Evolutionary conservation across 306 rosid species (phyloP), one percentile per base, ranked within the genome.

Genomic region (Heteromeles arbutifolia): DNA sequence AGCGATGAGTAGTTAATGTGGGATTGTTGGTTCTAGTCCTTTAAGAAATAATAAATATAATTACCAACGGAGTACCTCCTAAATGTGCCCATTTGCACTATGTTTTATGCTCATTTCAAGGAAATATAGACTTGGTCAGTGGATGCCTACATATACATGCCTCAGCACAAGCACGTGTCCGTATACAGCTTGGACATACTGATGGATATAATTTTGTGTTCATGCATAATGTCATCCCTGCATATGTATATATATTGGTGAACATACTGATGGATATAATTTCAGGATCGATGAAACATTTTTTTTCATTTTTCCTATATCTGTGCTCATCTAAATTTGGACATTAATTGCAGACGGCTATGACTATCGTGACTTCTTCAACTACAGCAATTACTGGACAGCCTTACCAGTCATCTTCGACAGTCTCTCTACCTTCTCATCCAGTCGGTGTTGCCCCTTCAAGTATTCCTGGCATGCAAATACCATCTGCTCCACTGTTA

Each of bases 261-360:
- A 19, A 28, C 59, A 4, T 69, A 29, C 18, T 5, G 28, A 70
- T 13, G 54, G 32, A 61, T 61, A 61, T 61, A 32, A 71, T 29
- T 34, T 54, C 25, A 32, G 24, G 14, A n/a, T 12, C 37, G 31
- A 12, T 25, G 14, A 6, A 28, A 7, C 12, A 14, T 61, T 50
- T 72, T 56, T n/a, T 72, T 71, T 72, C 24, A 32, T 50, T 34
- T 56, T 72, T 57, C 67, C 6, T 6, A 2, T 71, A n/a, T 21
- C 75, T 54, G 50, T 19, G 22, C 22, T n/a, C 4, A 48, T 54
- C 25, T 57, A 37, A 72, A 57, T 72, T 24, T 56, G 66, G 34
- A 57, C 17, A 37, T 58, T 80, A 14, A 74, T 78, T 88, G 86
- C 96, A 94, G 98, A 79, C 88, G 59, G 86, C 91, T 57, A 72